Percentiles rank a stretch among this genome's conserved stretches.
These are phyloP conservation scores for Cornus kousa DNA, from an alignment of 148 eudicot genomes.

Conservation along the genomic window DNA sequence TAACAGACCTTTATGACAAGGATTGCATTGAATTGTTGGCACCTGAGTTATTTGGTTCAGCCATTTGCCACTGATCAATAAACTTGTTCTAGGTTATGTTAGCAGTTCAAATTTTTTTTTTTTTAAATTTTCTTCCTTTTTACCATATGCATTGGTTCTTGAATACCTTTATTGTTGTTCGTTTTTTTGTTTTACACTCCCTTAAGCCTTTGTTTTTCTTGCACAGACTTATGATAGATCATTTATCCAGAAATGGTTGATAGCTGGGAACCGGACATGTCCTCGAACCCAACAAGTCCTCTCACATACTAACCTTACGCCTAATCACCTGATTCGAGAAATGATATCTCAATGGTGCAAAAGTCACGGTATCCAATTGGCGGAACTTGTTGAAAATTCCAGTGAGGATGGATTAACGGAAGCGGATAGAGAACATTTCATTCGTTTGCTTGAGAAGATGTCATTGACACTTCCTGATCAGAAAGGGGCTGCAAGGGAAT, in stretches of 20 bases:
- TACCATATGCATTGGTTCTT: background rate
- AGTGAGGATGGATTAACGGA: constrained; percentile 42
- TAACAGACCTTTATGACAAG: background rate
- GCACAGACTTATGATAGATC: constrained; percentile 73
- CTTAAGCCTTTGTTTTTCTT: background rate
- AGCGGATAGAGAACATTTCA: constrained; percentile 51
- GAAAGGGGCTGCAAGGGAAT: constrained; percentile 67
- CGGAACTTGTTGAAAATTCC: constrained; percentile 27
- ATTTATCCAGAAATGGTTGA: constrained; percentile 71
- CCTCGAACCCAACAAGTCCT: constrained; percentile 75
- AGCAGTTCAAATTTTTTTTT: no score
- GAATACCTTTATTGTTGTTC: constrained; percentile 8
- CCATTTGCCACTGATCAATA: background rate
- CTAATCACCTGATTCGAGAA: constrained; percentile 55
- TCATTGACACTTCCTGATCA: constrained; percentile 56
- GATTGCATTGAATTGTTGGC: background rate
- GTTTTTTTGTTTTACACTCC: background rate
- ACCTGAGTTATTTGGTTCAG: background rate
- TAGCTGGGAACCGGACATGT: constrained; percentile 67
- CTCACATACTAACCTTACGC: constrained; percentile 59
- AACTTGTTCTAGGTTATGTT: no score
- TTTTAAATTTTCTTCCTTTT: no score
- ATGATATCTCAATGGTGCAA: constrained; percentile 68
- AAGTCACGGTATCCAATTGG: constrained; percentile 38
- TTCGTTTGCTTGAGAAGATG: constrained; percentile 44